Percentiles rank a stretch among this genome's conserved stretches.
These are phyloP conservation scores for Dichotomopilus funicola DNA, from an alignment of 2,329 filamentous ascomycete species.

Conservation along the genomic window DNA sequence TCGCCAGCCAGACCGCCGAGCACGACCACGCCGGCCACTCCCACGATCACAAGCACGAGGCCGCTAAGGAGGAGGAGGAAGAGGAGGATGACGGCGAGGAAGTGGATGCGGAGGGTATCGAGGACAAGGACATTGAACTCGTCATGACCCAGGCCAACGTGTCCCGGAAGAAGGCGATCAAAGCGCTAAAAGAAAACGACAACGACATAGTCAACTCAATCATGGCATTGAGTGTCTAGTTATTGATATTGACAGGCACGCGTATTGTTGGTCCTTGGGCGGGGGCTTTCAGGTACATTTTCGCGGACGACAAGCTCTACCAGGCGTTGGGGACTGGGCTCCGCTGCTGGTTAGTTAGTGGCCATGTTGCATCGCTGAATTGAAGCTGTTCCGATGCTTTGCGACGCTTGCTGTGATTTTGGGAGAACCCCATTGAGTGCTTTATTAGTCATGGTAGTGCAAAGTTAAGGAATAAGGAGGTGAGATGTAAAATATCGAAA, in stretches of 20 bases:
- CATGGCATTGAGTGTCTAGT: conserved; percentile 88
- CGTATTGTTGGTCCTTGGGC: background rate
- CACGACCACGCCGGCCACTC: conserved; percentile 66
- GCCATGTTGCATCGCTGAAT: background rate
- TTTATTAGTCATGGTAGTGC: background rate
- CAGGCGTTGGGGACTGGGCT: background rate
- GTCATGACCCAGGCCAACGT: conserved; percentile 98
- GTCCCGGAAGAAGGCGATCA: conserved; percentile 96
- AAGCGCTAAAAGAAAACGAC: conserved; percentile 97
- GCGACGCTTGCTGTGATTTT: background rate
- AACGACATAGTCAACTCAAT: conserved; percentile 99
- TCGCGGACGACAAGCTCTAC: background rate
- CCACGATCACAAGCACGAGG: conserved; percentile 58
- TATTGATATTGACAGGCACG: conserved; percentile 4
- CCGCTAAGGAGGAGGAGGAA: conserved; percentile 66
- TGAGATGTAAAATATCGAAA: too few relatives aligned
- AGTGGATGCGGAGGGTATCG: conserved; percentile 86
- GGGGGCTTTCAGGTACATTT: conserved; percentile 5
- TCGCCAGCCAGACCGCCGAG: conserved; percentile 65
- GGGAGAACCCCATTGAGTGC: background rate
- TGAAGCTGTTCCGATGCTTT: background rate
- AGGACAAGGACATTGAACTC: conserved; percentile 98
- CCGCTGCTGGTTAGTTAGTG: conserved; percentile 7
- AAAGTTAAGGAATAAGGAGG: too few relatives aligned
- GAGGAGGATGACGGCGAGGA: conserved; percentile 95